phyloP scores from a whole-genome alignment of 1,284 basidiomycete genomes.

The Termitomyces sp. region DNA sequence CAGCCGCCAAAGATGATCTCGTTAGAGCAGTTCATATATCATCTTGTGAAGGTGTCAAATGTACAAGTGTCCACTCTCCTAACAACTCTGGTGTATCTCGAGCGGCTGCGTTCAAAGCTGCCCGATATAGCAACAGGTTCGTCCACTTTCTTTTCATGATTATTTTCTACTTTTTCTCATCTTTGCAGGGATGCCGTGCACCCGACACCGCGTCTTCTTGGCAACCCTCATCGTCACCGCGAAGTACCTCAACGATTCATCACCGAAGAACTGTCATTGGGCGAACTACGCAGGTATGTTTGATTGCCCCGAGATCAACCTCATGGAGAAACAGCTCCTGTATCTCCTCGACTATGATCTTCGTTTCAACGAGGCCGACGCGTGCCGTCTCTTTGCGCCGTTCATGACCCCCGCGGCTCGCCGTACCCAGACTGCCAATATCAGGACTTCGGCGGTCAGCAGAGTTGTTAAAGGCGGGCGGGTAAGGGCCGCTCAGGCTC shows the following conservation, averaged over 20 bases:
- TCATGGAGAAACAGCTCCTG: constrained; percentile 95
- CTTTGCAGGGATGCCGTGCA: constrained; percentile 77
- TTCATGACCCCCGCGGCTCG: constrained; percentile 43
- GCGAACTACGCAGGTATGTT: constrained; percentile 74
- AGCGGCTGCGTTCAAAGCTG: constrained; percentile 78
- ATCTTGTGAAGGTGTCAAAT: constrained; percentile 81
- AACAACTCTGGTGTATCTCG: constrained; percentile 90
- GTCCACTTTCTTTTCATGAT: constrained; percentile 18
- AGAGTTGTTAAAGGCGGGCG: constrained; percentile 52
- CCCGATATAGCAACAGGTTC: constrained; percentile 84
- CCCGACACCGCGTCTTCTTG: constrained; percentile 92
- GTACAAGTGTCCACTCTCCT: constrained; percentile 92
- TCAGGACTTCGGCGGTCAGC: constrained; percentile 49
- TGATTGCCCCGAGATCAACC: constrained; percentile 76
- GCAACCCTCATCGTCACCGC: constrained; percentile 94
- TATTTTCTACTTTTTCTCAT: constrained; percentile 1
- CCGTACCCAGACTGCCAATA: constrained; percentile 38
- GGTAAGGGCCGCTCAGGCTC: constrained; percentile 44
- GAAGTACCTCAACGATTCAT: constrained; percentile 97
- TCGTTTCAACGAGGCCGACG: constrained; percentile 77
- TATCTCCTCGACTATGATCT: constrained; percentile 88
- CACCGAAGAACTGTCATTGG: constrained; percentile 96
- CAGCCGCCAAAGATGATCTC: constrained; percentile 38
- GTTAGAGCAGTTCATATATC: constrained; percentile 85
- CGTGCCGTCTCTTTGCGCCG: constrained; percentile 54